A percentile compares a stretch with the other conserved stretches of the same genome.
Conservation (phyloP, 2,329 filamentous ascomycete genomes). For the Aureobasidium sp. region DNA sequence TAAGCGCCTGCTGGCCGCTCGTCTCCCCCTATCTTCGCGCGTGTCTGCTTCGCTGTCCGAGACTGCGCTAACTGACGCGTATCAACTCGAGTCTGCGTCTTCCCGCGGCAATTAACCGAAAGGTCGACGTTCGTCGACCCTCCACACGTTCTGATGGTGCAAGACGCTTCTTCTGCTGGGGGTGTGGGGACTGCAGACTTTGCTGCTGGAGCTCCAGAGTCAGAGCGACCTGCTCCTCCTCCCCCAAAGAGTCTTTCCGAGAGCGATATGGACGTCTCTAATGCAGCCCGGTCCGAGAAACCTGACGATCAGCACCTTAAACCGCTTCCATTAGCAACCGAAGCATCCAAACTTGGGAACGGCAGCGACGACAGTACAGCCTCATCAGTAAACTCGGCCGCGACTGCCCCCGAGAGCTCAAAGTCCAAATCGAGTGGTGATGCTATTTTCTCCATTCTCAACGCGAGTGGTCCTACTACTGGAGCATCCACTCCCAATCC, state of each 20-base stretch:
- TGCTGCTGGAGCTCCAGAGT: neutral
- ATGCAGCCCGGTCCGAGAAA: neutral
- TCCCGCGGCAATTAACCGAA: conserved; percentile 3
- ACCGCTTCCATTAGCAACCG: neutral
- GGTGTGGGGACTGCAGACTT: conserved; percentile 6
- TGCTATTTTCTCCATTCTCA: neutral
- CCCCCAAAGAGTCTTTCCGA: conserved; percentile 1
- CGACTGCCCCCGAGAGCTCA: neutral
- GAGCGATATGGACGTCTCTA: neutral
- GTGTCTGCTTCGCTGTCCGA: neutral
- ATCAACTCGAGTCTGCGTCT: neutral
- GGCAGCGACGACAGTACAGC: neutral
- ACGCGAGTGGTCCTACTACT: neutral
- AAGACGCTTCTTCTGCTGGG: neutral
- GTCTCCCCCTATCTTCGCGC: neutral
- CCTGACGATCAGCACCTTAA: neutral
- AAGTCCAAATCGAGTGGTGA: neutral
- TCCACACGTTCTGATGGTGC: conserved; percentile 2
- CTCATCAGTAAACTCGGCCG: conserved; percentile 4
- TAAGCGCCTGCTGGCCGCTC: conserved; percentile 12
- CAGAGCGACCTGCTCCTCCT: neutral
- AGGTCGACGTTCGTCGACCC: neutral
- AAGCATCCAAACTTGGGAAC: neutral
- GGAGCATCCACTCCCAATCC: neutral
- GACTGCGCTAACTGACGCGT: neutral